Evolutionary conservation across 148 eudicot species (phyloP), one percentile per base, ranked within the genome.

Genomic region (Fagopyrum esculentum): DNA sequence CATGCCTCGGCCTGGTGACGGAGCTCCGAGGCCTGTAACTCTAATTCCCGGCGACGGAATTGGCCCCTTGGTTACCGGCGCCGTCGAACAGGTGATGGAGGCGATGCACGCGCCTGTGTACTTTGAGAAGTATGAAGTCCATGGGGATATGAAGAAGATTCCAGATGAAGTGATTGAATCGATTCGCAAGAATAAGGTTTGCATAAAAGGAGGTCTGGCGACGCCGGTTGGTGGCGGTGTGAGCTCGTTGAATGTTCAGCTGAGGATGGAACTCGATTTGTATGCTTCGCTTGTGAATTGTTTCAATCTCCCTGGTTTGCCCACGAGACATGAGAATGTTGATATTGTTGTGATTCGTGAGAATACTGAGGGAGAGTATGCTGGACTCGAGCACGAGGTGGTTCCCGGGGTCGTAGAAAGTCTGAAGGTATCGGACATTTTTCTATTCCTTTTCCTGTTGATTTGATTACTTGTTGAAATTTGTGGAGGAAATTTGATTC

Each of bases 1-100:
- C 74, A 81, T 81, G 84, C 81, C 84, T 71, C 78, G 84, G 9
- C 84, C 84, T 52, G 84, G 81, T 2, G 84, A 81, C 77, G 84
- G 81, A 13, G 30, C 84, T 48, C 84, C 84, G 1, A 12, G 81
- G 13, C 19, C 69, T 13, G 84, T 81, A 5, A 81, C 84, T 6
- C 54, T 81, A 16, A 81, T 81, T 6, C 84, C 84, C 50, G 84
- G 84, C 47, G 84, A 81, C 64, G 84, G 84, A 6, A 81, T 81
- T 71, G 84, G 84, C 0, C 84, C 84, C 0, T 78, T 81, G 9
- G 81, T 81, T 17, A 81, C 84, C 51, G 78, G 73, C 70, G 81
- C 84, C 54, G 84, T 81, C 12, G 81, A 78, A 57, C 81, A 81
- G 71, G 81, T 81, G 17, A 81, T 81, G 84, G 78, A 75, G 69